These are phyloP conservation scores for Pythium graminicola DNA, from an alignment of 352 stramenopile genomes.

Conservation along the genomic window DNA sequence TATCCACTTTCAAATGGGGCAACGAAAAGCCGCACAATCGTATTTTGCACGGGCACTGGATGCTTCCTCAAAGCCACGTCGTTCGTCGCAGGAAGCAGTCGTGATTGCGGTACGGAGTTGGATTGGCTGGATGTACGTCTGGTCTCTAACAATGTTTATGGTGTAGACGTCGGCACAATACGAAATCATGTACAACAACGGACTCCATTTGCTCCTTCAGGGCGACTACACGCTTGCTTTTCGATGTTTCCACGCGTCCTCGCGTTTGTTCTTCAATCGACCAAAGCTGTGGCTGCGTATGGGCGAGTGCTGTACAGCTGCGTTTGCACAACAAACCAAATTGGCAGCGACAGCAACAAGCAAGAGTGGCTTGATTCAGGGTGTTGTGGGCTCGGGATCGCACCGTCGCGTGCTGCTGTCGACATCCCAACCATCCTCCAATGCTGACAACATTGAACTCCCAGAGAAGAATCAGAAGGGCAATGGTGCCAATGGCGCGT, in stretches of 20 bases:
- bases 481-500: conserved; percentile 12
- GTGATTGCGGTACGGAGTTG: conserved; percentile 40
- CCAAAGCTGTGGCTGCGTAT: conserved; percentile 90
- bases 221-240: conserved; percentile 79
- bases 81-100: conserved; percentile 36
- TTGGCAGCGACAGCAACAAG: conserved; percentile 47
- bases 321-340: conserved; percentile 69
- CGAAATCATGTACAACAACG: conserved; percentile 92
- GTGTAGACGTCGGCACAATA: conserved; percentile 63
- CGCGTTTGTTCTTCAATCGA: conserved; percentile 86
- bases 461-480: conserved; percentile 49
- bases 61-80: conserved; percentile 53
- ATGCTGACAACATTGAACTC: conserved; percentile 61
- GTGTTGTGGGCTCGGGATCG: conserved; percentile 66
- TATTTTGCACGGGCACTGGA: conserved; percentile 87
- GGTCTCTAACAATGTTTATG: not conserved
- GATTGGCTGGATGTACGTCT: not conserved
- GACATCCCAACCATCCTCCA: conserved; percentile 47
- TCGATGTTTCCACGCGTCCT: conserved; percentile 86
- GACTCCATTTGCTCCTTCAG: conserved; percentile 82
- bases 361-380: conserved; percentile 79
- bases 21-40: conserved; percentile 86
- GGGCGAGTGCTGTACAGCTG: conserved; percentile 87
- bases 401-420: conserved; percentile 81
- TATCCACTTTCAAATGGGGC: conserved; percentile 89